Base-by-base conservation (phyloP, 805 yeast species). In the Candida jianshihensis region DNA sequence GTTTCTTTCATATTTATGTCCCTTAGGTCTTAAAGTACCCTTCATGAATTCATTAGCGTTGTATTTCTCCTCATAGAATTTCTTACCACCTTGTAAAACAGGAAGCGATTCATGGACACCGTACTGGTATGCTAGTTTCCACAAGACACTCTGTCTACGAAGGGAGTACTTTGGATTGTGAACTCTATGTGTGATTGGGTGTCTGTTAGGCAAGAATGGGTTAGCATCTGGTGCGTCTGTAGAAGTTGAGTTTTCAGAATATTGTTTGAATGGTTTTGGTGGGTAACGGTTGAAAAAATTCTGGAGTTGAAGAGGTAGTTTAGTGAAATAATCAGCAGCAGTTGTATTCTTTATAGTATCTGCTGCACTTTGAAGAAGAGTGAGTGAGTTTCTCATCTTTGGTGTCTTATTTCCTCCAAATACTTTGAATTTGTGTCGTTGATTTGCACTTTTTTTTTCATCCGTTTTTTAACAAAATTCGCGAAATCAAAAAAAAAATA, bases 101-200 rank as follows among this genome's bases (percentile, higher is more conserved):
- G 97, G 97, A 57, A 89, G 64, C 40, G 86, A 64, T 41, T 82
- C 87, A 27, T 76, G 69, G 6, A 89, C 68, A n/a, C 96, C 96
- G 49, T 73, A 83, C 49, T 78, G 73, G 54, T 75, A 70, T 2
- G 96, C 96, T 53, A 82, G 61, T 61, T 89, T 89, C 69, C 72
- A 87, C 36, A 89, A 63, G 44, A 81, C 95, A 15, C 89, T 76
- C 52, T 85, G 88, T 51, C 90, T 75, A 63, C 96, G 75, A 52
- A 80, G 64, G 8, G 95, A 84, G 60, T 75, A 84, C 47, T 76
- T 70, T 19, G 97, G 85, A 40, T 77, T 75, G 50, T 85, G 94
- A 64, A 79, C 75, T 48, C 63, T 68, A n/a, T 81, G 75, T 17
- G 94, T 86, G 17, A 81, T 73, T 16, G 94, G 87, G 57, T 88